Evolutionary conservation across 805 yeast species (phyloP).

Genomic region (Starmerella floricola): DNA sequence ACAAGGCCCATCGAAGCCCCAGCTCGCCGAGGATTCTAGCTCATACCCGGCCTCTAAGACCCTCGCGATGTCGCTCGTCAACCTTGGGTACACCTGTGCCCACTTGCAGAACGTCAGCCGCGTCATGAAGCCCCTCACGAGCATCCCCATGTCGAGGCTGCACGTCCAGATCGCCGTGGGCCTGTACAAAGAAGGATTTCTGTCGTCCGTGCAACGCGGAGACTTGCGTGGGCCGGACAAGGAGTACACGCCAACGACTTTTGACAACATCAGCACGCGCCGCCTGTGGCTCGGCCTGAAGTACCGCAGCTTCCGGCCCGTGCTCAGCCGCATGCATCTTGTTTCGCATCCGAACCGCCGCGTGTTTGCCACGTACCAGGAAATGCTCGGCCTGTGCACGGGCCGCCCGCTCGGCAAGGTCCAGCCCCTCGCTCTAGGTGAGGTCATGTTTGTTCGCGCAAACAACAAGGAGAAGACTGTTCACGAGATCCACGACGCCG

Average conservation of each 20-base stretch:
- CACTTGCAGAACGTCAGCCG: conserved; percentile 80
- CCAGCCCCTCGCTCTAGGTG: conserved; percentile 79
- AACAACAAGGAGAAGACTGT: conserved; percentile 38
- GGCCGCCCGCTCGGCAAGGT: conserved; percentile 68
- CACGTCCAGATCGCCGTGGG: conserved; percentile 77
- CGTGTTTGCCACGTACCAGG: conserved; percentile 49
- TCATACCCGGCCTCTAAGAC: too few relatives aligned
- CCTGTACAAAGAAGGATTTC: conserved; percentile 80
- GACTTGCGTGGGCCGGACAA: conserved; percentile 72
- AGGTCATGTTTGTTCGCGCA: conserved; percentile 58
- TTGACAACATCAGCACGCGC: conserved; percentile 73
- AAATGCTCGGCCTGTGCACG: conserved; percentile 57
- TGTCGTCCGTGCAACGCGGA: conserved; percentile 75
- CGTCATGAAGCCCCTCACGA: conserved; percentile 59
- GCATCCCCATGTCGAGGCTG: conserved; percentile 70
- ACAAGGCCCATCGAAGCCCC: too few relatives aligned
- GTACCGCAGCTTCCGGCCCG: conserved; percentile 69
- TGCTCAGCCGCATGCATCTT: conserved; percentile 55
- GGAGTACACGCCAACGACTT: conserved; percentile 50
- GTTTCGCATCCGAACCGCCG: conserved; percentile 78
- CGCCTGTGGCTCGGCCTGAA: conserved; percentile 87
- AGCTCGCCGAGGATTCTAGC: too few relatives aligned
- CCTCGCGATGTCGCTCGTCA: conserved; percentile 84
- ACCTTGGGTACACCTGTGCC: conserved; percentile 71
- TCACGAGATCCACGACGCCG: conserved; percentile 77